Evolutionary conservation across 2,329 filamentous ascomycete genomes (phyloP).

Genomic region (Purpureocillium lavendulum): DNA sequence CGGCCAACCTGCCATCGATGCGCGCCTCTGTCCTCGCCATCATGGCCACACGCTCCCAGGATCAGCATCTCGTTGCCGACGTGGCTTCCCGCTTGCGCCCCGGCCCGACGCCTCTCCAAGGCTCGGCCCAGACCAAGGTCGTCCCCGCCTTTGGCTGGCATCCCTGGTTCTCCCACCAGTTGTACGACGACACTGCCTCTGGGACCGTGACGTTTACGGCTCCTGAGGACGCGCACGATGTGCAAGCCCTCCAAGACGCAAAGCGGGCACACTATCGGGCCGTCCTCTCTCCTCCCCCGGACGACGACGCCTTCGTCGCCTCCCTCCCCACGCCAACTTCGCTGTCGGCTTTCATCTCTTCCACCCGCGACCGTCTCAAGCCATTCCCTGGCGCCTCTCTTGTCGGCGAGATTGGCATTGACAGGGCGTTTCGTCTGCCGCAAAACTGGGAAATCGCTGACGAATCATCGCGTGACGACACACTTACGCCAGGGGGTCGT

Average conservation of each 20-base stretch:
- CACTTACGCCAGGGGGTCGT: conserved; percentile 59
- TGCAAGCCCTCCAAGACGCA: conserved; percentile 19
- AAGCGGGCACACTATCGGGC: conserved; percentile 54
- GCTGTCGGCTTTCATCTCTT: conserved; percentile 47
- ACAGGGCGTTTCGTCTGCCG: conserved; percentile 70
- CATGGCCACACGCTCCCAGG: conserved; percentile 70
- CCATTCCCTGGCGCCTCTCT: conserved; percentile 51
- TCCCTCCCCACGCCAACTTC: conserved; percentile 51
- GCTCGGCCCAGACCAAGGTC: conserved; percentile 11
- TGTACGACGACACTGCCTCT: conserved; percentile 50
- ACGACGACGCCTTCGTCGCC: conserved; percentile 33
- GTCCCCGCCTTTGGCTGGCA: conserved; percentile 81
- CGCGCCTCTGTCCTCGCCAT: conserved; percentile 57
- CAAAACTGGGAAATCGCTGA: conserved; percentile 38
- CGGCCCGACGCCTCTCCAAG: neutral
- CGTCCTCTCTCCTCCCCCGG: conserved; percentile 50
- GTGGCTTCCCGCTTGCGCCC: conserved; percentile 39
- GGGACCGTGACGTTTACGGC: conserved; percentile 14
- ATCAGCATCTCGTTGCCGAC: conserved; percentile 63
- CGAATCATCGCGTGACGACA: conserved; percentile 15
- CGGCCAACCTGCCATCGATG: conserved; percentile 51
- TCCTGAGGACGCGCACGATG: conserved; percentile 8
- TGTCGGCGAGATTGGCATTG: conserved; percentile 70
- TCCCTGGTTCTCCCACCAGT: conserved; percentile 75
- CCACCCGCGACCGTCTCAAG: conserved; percentile 47